Evolutionary conservation across 2,329 filamentous ascomycete species (phyloP).

Genomic region (Hymenoscyphus linearis): DNA sequence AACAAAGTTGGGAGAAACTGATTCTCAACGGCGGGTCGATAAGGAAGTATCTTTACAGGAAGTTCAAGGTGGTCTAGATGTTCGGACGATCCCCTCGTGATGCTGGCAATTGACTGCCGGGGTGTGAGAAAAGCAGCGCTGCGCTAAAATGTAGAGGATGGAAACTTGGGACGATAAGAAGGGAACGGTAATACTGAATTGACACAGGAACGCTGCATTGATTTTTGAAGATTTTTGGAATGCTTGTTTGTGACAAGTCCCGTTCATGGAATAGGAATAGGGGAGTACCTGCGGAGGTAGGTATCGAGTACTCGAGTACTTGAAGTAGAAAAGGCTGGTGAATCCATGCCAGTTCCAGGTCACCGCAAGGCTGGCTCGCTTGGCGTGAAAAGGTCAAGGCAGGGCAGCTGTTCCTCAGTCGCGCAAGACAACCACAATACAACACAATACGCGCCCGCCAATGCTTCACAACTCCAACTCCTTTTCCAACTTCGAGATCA

Average conservation of each 20-base stretch:
- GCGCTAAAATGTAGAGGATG: background rate
- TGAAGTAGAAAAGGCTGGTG: too few relatives aligned
- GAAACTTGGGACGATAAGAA: background rate
- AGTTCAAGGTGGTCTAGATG: background rate
- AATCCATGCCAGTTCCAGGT: background rate
- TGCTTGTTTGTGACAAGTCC: too few relatives aligned
- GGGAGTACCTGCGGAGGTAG: too few relatives aligned
- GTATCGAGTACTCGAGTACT: too few relatives aligned
- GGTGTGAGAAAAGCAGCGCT: background rate
- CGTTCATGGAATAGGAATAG: too few relatives aligned
- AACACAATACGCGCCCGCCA: conserved; percentile 9
- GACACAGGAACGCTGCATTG: background rate
- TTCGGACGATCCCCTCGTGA: background rate
- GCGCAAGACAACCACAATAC: background rate
- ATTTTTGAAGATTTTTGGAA: too few relatives aligned
- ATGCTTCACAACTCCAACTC: conserved; percentile 16
- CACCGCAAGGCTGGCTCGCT: conserved; percentile 4
- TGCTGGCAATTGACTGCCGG: background rate
- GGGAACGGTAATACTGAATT: background rate
- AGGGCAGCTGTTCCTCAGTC: background rate
- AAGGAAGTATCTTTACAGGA: background rate
- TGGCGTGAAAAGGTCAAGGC: background rate
- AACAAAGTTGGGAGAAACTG: background rate
- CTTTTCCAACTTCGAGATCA: conserved; percentile 7
- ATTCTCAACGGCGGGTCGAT: background rate